Base-by-base conservation (phyloP, 495 filamentous ascomycete species). In the Penicillium canariense region DNA sequence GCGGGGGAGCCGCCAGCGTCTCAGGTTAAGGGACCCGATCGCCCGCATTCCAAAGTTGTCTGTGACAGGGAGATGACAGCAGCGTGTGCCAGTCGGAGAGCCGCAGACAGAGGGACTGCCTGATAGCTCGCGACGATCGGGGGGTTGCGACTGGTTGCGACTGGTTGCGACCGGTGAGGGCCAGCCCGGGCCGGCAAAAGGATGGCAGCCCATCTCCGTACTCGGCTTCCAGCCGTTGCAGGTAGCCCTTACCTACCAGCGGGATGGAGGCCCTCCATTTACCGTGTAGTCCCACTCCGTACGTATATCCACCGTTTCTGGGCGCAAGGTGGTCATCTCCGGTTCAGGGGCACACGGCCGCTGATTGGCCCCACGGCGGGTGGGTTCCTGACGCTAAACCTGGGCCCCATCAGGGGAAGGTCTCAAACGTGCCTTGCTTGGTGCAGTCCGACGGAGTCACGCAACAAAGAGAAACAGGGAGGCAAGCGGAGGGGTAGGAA, bases 311-410 rank as follows among this genome's bases (percentile, higher is more conserved):
- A n/a, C n/a, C n/a, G n/a, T n/a, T n/a, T n/a, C n/a, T n/a, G n/a
- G n/a, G n/a, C n/a, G n/a, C n/a, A n/a, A n/a, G 25, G 48, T 40
- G 48, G 10, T 53, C 61, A 66, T 62, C 50, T 53, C 55, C 53
- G 46, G 35, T 39, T 67, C 65, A 67, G 65, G 65, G 62, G 65
- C 50, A 64, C 34, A 18, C 14, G 17, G 2, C 0, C 4, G 5
- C 0, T 56, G 39, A 71, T 69, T 72, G 69, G 69, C 22, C 26
- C 31, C 1, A 20, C 11, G n/a, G 11, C 3, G 25, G 18, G 53
- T 49, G 45, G 67, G 68, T 69, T 63, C 66, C 69, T 72, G 68
- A 63, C 68, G 49, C 66, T 65, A 66, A 48, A 22, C 20, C 2
- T 23, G 15, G 49, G 39, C 40, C 50, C 50, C 28, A 31, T 28